phyloP scores from a whole-genome alignment of 805 yeast species.

The Wickerhamomyces ciferrii region DNA sequence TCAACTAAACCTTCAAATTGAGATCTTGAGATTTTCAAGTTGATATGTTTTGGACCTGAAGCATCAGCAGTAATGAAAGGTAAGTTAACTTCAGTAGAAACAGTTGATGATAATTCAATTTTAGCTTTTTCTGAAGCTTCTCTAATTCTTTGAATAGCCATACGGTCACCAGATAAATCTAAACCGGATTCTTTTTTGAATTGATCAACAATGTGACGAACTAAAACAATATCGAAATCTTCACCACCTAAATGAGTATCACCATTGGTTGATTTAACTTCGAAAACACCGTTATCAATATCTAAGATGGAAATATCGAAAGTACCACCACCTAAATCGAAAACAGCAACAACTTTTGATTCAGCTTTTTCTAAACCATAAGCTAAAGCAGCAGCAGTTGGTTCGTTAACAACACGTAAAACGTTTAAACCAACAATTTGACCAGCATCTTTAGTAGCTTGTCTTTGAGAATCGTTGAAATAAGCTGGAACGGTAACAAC shows the following conservation, averaged over 20 bases:
- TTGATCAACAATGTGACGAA: conserved; percentile 48
- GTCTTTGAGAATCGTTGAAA: conserved; percentile 78
- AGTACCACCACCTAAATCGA: conserved; percentile 84
- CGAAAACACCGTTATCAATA: conserved; percentile 77
- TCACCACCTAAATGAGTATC: conserved; percentile 86
- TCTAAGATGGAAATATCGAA: conserved; percentile 77
- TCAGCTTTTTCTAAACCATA: conserved; percentile 61
- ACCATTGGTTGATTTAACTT: conserved; percentile 79
- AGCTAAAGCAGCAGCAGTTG: conserved; percentile 83
- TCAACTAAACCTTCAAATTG: conserved; percentile 67
- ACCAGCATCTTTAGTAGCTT: conserved; percentile 80
- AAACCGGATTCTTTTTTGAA: conserved; percentile 45
- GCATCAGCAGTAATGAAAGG: conserved; percentile 56
- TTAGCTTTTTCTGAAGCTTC: conserved; percentile 78
- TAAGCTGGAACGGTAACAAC: conserved; percentile 85
- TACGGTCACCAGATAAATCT: conserved; percentile 23
- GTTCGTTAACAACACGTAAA: conserved; percentile 74
- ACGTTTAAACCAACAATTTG: conserved; percentile 71
- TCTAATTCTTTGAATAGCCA: conserved; percentile 69
- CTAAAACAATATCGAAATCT: conserved; percentile 69
- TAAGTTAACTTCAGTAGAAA: conserved; percentile 56
- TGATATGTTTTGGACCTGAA: conserved; percentile 55
- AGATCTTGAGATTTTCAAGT: conserved; percentile 54
- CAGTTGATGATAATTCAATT: conserved; percentile 67
- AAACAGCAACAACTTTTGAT: conserved; percentile 38